Base-by-base conservation (phyloP, 257 asterid genomes). In the Capsicum pubescens region DNA sequence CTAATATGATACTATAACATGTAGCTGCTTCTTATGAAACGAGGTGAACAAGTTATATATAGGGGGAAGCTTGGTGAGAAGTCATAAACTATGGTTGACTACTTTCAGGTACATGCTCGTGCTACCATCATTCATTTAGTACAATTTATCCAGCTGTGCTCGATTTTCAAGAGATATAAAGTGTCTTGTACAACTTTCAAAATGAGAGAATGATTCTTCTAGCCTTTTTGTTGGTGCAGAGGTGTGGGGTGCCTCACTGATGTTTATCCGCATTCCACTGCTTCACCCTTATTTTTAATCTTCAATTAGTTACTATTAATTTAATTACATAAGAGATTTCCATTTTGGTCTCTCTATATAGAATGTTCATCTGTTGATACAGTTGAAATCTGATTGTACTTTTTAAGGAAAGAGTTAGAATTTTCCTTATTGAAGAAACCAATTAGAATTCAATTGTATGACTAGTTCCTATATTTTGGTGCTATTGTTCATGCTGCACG, bases 11-110 rank as follows among this genome's bases (percentile, higher is more conserved):
- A 54, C 78, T 85, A 36, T 42, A 85, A 79, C 50, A 16, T 88
- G 90, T 90, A 95, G 99, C 92, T 95, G 58, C 92, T 94, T 82
- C 97, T 95, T 55, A 86, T 95, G 98, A 95, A 95, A 86, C 93
- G 98, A 57, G 99, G 99, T 21, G 99, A 98, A 35, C 93, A 90
- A 89, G 94, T 92, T 87, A 93, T 95, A 86, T 95, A 95, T 72
- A 97, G 98, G 68, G 99, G 98, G 80, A 92, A 91, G 91, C 98
- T 93, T 58, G 99, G 99, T 48, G 92, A 93, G 86, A 90, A 87
- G 83, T 95, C 98, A 66, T 89, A 88, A 85, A 91, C 86, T 82
- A 89, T 95, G 94, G 89, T 95, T 83, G 81, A 92, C 82, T 94
- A 93, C 89, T 94, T 95, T 88, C 94, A 93, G 97, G 99, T 94